Evolutionary conservation across 495 filamentous ascomycete species (phyloP).

Genomic region (Tetracladium setigerum): DNA sequence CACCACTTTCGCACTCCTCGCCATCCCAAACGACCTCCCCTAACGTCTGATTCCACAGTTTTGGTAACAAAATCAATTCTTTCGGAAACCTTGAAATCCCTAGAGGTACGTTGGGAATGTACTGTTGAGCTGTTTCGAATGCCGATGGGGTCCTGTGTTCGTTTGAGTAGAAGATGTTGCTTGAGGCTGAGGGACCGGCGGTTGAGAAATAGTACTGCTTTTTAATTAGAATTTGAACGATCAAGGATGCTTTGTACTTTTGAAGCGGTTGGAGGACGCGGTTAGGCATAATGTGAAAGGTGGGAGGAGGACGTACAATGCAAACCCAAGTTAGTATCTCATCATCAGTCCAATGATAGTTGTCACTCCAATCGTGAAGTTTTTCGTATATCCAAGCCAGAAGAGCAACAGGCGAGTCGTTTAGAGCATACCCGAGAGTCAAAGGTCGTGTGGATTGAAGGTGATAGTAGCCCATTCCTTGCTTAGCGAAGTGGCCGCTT

Average conservation of each 20-base stretch:
- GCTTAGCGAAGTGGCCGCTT: slow-evolving; percentile 38
- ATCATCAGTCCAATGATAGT: slow-evolving; percentile 59
- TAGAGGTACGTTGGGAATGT: slow-evolving; percentile 35
- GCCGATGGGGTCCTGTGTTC: slow-evolving; percentile 18
- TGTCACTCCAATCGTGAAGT: slow-evolving; percentile 59
- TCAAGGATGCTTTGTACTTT: too few species aligned
- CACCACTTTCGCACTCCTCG: slow-evolving; percentile 38
- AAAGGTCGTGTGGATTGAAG: slow-evolving; percentile 52
- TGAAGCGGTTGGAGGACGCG: background rate
- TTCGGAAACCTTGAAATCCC: slow-evolving; percentile 44
- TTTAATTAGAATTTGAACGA: slow-evolving; percentile 6
- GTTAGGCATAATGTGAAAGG: background rate
- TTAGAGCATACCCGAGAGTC: slow-evolving; percentile 48
- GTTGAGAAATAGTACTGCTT: slow-evolving; percentile 44
- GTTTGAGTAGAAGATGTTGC: slow-evolving; percentile 52
- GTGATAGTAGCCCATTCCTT: slow-evolving; percentile 48
- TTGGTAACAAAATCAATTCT: slow-evolving; percentile 44
- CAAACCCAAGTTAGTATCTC: slow-evolving; percentile 58
- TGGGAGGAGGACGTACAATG: slow-evolving; percentile 52
- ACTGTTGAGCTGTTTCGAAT: background rate
- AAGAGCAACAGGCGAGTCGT: slow-evolving; percentile 50
- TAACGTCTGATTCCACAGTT: slow-evolving; percentile 38
- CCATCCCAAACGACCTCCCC: slow-evolving; percentile 49
- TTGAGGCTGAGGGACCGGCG: slow-evolving; percentile 46
- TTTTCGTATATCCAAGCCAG: slow-evolving; percentile 66